Evolutionary conservation across 306 rosid species (phyloP), one percentile per base, ranked within the genome.

Genomic region (Mucuna pruriens): DNA sequence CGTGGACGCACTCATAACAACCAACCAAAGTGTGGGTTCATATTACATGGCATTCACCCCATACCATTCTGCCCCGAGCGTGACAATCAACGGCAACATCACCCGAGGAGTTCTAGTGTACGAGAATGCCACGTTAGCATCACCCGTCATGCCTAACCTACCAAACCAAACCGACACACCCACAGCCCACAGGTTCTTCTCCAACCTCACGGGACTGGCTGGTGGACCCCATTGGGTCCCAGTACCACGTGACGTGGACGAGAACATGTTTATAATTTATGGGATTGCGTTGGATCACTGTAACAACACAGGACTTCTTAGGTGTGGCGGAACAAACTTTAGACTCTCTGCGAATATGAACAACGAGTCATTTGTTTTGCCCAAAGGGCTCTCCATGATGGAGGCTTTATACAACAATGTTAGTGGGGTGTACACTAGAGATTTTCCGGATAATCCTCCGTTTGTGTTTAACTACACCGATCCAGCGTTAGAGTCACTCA

Each of bases 41-140:
- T 89, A 89, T 58, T 89, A 85, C 86, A 87, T 89, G 89, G 92
- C 85, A 0, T 90, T 90, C 17, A 46, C 42, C 1, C 86, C 90
- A 0, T 89, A 89, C 68, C 9, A 44, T 5, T 75, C 45, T 6
- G 11, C 51, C 3, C 74, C 42, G 7, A 5, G 0, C 4, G 0
- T 75, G 2, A 0, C 2, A 9, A 58, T 85, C 44, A 52, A 80
- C 23, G 40, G 77, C 79, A 36, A 36, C 40, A 36, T 55, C 90
- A 1, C 75, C 83, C 39, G 88, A 17, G 90, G 84, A 6, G 19
- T 85, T 22, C 15, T 89, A 19, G 1, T 11, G 34, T 89, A 89
- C 38, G 49, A 55, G 16, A 70, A 74, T 13, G 26, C 81, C 71
- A 17, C 64, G 7, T 13, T 20, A 0, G 39, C 83, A 55, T 4